phyloP scores from a whole-genome alignment of 2,329 filamentous ascomycete species.

The Pochonia chlamydosporia region DNA sequence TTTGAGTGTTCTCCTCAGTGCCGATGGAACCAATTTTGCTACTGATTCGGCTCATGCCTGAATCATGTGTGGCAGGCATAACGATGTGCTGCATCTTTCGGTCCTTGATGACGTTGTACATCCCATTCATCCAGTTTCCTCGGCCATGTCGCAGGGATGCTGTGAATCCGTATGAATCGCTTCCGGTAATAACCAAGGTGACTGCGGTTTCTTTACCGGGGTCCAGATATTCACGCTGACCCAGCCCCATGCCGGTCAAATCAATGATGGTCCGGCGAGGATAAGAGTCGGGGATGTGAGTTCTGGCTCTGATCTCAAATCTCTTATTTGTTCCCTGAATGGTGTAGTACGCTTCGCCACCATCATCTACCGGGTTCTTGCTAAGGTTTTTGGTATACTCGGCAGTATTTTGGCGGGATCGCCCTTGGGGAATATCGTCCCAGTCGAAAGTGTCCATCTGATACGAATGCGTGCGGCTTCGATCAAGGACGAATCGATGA shows the following conservation, averaged over 20 bases:
- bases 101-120: constrained; percentile 26
- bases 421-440: constrained; percentile 26
- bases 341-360: constrained; percentile 25
- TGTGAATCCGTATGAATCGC: constrained; percentile 24
- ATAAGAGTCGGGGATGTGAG: constrained; percentile 21
- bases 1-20: constrained; percentile 34
- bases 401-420: constrained; percentile 22
- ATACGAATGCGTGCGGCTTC: constrained; percentile 21
- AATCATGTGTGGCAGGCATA: constrained; percentile 43
- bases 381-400: constrained; percentile 17
- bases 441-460: constrained; percentile 26
- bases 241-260: constrained; percentile 24
- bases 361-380: constrained; percentile 17
- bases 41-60: constrained; percentile 40
- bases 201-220: constrained; percentile 23
- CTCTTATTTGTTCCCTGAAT: constrained; percentile 23
- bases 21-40: constrained; percentile 27
- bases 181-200: constrained; percentile 29
- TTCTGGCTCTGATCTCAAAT: constrained; percentile 24
- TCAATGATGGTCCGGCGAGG: constrained; percentile 22
- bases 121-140: constrained; percentile 25
- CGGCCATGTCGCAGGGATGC: constrained; percentile 22
- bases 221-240: constrained; percentile 26
- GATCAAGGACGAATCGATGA: constrained; percentile 19
- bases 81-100: constrained; percentile 37